Percentiles rank a stretch among this genome's conserved stretches.
Conservation (phyloP, 495 filamentous ascomycete species). For the Alectoria sarmentosa region DNA sequence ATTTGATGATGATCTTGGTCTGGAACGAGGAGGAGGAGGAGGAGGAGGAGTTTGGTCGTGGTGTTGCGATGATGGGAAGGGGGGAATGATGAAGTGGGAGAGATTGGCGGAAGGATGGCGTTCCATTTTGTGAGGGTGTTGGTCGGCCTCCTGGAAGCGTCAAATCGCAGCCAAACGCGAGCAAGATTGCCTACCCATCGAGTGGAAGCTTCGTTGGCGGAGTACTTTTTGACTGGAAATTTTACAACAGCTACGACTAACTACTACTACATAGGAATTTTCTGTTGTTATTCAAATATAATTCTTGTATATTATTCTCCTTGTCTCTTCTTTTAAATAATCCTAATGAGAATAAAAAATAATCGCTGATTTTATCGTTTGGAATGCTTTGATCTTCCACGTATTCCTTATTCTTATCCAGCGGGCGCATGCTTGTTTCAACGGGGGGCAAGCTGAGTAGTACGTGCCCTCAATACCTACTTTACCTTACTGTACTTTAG, state of each 20-base stretch:
- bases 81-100: constrained; percentile 13
- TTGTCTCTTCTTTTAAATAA: neutral
- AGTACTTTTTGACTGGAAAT: constrained; percentile 1
- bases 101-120: constrained; percentile 18
- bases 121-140: constrained; percentile 18
- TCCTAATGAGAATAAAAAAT: too few species aligned
- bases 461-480: neutral
- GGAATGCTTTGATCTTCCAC: neutral
- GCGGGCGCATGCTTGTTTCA: constrained; percentile 19
- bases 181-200: constrained; percentile 3
- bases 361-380: neutral
- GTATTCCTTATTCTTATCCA: constrained; percentile 9
- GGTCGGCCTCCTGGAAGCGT: constrained; percentile 17
- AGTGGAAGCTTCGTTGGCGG: constrained; percentile 3
- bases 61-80: constrained; percentile 8
- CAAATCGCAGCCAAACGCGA: constrained; percentile 17
- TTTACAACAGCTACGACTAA: neutral
- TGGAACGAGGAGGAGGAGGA: constrained; percentile 16
- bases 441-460: constrained; percentile 8
- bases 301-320: neutral
- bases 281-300: too few species aligned
- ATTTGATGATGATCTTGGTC: neutral
- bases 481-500: too few species aligned
- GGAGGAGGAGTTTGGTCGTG: neutral
- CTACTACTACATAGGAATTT: too few species aligned